Evolutionary conservation across 768 basidiomycete genomes (phyloP).

Genomic region (Agrocybe chaxingu): DNA sequence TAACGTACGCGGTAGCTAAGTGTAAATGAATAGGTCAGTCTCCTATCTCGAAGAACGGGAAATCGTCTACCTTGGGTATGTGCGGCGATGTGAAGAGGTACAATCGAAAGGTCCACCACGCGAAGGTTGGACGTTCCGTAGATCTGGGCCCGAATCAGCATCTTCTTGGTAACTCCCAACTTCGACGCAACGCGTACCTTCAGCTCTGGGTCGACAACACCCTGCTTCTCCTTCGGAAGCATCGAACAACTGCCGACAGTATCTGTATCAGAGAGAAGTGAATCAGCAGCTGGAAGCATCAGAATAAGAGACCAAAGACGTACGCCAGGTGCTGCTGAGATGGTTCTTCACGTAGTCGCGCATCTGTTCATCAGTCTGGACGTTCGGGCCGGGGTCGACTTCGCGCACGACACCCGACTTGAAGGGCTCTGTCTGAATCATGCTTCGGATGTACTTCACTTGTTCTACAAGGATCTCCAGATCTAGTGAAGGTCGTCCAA

Average conservation of each 20-base stretch:
- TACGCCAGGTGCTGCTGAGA: slow-evolving; percentile 24
- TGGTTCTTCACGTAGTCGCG: slow-evolving; percentile 23
- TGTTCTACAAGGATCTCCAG: slow-evolving; percentile 29
- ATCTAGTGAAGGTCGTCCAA: slow-evolving; percentile 17
- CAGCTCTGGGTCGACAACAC: slow-evolving; percentile 47
- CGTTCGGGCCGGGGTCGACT: slow-evolving; percentile 29
- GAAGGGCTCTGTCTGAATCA: slow-evolving; percentile 24
- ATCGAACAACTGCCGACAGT: slow-evolving; percentile 48
- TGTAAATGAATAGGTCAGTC: slow-evolving; percentile 8
- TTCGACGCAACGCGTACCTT: slow-evolving; percentile 26
- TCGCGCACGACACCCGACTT: slow-evolving; percentile 19
- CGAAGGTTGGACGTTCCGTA: slow-evolving; percentile 59
- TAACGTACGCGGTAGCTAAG: slow-evolving; percentile 37
- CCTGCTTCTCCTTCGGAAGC: slow-evolving; percentile 47
- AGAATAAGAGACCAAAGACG: background rate
- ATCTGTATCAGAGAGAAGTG: slow-evolving; percentile 25
- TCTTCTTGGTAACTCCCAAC: no score
- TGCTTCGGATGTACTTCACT: slow-evolving; percentile 26
- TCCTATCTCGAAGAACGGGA: background rate
- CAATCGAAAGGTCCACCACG: slow-evolving; percentile 50
- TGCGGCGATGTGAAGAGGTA: slow-evolving; percentile 47
- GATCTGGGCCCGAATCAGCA: slow-evolving; percentile 28
- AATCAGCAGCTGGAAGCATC: no score
- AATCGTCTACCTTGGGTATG: slow-evolving; percentile 39
- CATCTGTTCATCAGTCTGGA: slow-evolving; percentile 31